Evolutionary conservation across 345 rosid species (phyloP).

Genomic region (Gossypium ekmanianum): DNA sequence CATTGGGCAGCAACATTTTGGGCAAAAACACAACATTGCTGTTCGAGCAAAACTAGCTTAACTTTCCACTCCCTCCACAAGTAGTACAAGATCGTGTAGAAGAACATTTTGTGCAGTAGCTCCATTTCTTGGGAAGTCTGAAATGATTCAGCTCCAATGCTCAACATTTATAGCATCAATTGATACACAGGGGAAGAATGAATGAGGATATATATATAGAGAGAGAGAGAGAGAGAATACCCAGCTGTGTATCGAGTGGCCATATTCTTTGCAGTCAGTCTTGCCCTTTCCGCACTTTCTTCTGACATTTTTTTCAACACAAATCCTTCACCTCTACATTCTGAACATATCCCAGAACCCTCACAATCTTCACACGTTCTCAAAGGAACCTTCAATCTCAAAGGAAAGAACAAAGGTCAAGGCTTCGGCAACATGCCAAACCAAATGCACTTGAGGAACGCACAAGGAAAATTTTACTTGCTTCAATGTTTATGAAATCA

Average conservation of each 20-base stretch:
- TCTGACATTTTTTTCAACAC: constrained; percentile 74
- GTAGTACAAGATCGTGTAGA: constrained; percentile 63
- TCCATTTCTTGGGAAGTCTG: constrained; percentile 99
- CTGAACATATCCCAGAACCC: constrained; percentile 84
- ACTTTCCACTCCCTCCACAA: constrained; percentile 76
- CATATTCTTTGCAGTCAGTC: constrained; percentile 69
- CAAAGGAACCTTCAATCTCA: constrained; percentile 44
- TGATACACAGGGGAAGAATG: not conserved
- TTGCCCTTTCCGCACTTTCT: constrained; percentile 67
- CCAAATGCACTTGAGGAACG: not conserved
- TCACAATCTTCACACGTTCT: constrained; percentile 66
- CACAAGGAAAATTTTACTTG: not conserved
- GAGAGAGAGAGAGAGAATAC: constrained; percentile 30
- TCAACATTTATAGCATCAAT: constrained; percentile 8
- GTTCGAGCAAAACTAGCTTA: constrained; percentile 22
- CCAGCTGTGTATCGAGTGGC: constrained; percentile 95
- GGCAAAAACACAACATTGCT: not conserved
- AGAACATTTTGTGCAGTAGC: constrained; percentile 91
- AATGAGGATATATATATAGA: not conserved
- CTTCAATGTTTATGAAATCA: not conserved
- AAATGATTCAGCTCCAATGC: not conserved
- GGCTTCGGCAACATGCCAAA: not conserved
- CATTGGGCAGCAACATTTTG: constrained; percentile 1
- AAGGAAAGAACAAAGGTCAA: not conserved
- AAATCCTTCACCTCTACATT: constrained; percentile 91